phyloP scores from a whole-genome alignment of 2,329 filamentous ascomycete species.

The Ophiosphaerella narmari region DNA sequence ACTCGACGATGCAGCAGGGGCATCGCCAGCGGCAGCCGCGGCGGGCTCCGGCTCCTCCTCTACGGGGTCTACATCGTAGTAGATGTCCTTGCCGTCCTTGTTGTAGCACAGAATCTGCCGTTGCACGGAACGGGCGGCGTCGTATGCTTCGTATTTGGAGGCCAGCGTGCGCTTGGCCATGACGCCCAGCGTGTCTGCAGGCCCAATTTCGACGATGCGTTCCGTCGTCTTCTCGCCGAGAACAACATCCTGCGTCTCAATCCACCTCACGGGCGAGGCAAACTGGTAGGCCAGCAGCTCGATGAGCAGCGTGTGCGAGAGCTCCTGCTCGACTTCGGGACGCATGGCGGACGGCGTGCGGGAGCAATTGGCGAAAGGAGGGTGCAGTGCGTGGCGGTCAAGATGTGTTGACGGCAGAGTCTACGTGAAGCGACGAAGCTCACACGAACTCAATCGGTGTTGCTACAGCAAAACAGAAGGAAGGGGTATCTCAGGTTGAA shows the following conservation, averaged over 20 bases:
- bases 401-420: too few species aligned
- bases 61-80: slow-evolving; percentile 95
- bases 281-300: slow-evolving; percentile 99
- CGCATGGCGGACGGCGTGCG: slow-evolving; percentile 68
- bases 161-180: slow-evolving; percentile 97
- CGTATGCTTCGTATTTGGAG: slow-evolving; percentile 98
- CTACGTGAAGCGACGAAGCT: slow-evolving; percentile 6
- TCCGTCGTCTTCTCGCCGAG: slow-evolving; percentile 94
- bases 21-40: slow-evolving; percentile 50
- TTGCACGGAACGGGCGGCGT: slow-evolving; percentile 94
- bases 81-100: slow-evolving; percentile 99
- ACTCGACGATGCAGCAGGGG: slow-evolving; percentile 51
- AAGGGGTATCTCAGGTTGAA: slow-evolving; percentile 22
- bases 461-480: slow-evolving; percentile 29
- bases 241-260: slow-evolving; percentile 99
- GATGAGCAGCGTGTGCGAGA: slow-evolving; percentile 95
- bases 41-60: slow-evolving; percentile 72
- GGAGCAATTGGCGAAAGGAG: slow-evolving; percentile 17
- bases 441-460: slow-evolving; percentile 31
- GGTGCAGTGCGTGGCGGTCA: slow-evolving; percentile 4
- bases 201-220: slow-evolving; percentile 96
- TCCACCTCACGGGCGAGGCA: slow-evolving; percentile 98
- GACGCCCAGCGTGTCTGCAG: slow-evolving; percentile 92
- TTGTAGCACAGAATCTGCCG: slow-evolving; percentile 99
- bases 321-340: slow-evolving; percentile 98